A percentile compares a stretch with the other conserved stretches of the same genome.
Conservation (phyloP, 805 yeast genomes). For the Yarrowia bubula region DNA sequence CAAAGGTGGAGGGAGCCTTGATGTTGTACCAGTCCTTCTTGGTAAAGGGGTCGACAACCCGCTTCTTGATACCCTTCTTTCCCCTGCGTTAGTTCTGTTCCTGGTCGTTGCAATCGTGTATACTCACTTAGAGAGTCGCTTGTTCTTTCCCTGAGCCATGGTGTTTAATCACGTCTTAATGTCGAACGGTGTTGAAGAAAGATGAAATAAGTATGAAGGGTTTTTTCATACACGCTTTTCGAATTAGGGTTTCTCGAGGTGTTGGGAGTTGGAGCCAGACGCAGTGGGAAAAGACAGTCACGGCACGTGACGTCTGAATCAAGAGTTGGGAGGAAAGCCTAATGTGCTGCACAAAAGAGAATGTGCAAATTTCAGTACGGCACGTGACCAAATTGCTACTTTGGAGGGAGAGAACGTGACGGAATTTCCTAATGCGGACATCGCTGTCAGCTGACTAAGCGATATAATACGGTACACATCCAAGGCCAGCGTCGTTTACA, state of each 20-base stretch:
- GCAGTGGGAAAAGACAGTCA: slow-evolving; percentile 21
- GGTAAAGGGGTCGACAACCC: slow-evolving; percentile 98
- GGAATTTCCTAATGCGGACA: too few relatives aligned
- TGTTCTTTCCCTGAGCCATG: slow-evolving; percentile 87
- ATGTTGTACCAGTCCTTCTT: slow-evolving; percentile 98
- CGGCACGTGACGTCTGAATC: slow-evolving; percentile 7
- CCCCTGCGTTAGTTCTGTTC: slow-evolving; percentile 47
- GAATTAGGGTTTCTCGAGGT: slow-evolving; percentile 28
- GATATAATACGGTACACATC: too few relatives aligned
- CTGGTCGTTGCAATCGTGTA: not conserved
- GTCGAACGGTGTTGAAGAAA: slow-evolving; percentile 19
- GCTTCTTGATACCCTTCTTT: slow-evolving; percentile 98
- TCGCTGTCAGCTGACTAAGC: too few relatives aligned
- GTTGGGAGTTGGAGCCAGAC: slow-evolving; percentile 23
- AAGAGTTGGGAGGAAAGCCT: not conserved
- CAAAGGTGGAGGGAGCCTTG: slow-evolving; percentile 98
- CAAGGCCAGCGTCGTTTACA: not conserved
- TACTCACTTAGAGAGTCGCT: slow-evolving; percentile 54
- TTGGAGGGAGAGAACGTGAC: too few relatives aligned
- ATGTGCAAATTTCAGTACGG: not conserved
- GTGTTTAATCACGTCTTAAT: slow-evolving; percentile 29
- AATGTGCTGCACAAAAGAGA: not conserved
- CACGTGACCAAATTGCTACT: slow-evolving; percentile 9
- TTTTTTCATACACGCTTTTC: slow-evolving; percentile 22
- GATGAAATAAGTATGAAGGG: slow-evolving; percentile 23